Base-by-base conservation (phyloP, 257 asterid species). In the Linderniella brevidens region DNA sequence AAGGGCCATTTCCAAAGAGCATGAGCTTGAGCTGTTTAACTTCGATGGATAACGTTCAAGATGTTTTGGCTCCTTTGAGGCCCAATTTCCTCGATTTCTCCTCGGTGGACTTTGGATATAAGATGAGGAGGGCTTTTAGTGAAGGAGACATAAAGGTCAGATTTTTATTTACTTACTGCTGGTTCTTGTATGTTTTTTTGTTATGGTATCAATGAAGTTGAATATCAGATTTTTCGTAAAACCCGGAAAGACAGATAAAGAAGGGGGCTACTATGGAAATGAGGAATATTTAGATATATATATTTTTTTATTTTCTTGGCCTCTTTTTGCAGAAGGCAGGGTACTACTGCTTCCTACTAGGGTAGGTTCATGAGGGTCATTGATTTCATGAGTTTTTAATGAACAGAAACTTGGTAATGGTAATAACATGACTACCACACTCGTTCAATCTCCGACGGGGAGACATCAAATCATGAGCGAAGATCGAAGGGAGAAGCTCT, bases 81-180 rank as follows among this genome's bases (percentile, higher is more conserved):
- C 93, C 86, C 0, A 76, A 66, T 68, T 84, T 88, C 68, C 92
- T 88, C 10, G 88, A 83, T 64, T 78, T 70, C 52, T 77, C 83
- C 0, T 78, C 56, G 37, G 14, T 80, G 72, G 86, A 79, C 71
- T 77, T 87, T 12, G 81, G 77, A 11, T 64, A 75, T 59, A 84
- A 86, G 56, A 80, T 84, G 85, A 78, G 97, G 41, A 74, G 97
- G 64, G 79, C 97, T 6, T 80, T 57, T 60, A 88, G 97, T 41
- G 97, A 88, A 41, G 97, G 97, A 58, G 97, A 88, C 62, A 74
- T 88, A 50, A 72, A 88, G 97, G 97, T 25, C n/a, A n/a, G 32
- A 25, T 6, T 87, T 58, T 45, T 53, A 35, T 62, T 66, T 59
- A 57, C 50, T 43, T 38, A 48, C 47, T 1, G 29, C 60, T 25